A percentile compares a stretch with the other conserved stretches of the same genome.
These are phyloP conservation scores for Pichia sp. DNA, from an alignment of 1,139 yeast genomes.

Conservation along the genomic window DNA sequence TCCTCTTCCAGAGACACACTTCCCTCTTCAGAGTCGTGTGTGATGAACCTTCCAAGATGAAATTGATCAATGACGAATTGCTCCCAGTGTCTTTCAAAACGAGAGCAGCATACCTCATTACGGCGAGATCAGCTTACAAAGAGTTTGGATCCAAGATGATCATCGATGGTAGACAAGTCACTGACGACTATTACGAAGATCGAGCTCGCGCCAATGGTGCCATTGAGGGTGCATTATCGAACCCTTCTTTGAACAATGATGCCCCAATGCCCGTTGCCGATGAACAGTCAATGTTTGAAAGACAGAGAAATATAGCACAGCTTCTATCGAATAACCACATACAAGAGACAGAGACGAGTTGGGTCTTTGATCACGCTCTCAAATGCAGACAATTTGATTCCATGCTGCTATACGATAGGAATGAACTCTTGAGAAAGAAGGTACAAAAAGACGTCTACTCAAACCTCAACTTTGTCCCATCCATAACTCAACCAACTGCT, in stretches of 20 bases:
- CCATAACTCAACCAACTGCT: slow-evolving; percentile 63
- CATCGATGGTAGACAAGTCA: slow-evolving; percentile 70
- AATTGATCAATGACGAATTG: slow-evolving; percentile 71
- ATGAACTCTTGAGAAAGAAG: slow-evolving; percentile 50
- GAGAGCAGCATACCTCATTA: slow-evolving; percentile 79
- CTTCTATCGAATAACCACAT: slow-evolving; percentile 7
- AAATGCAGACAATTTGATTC: slow-evolving; percentile 68
- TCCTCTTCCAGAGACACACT: slow-evolving; percentile 80
- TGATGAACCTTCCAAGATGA: slow-evolving; percentile 72
- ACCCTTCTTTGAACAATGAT: slow-evolving; percentile 2
- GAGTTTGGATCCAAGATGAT: slow-evolving; percentile 90
- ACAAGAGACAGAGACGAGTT: slow-evolving; percentile 28
- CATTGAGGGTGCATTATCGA: slow-evolving; percentile 51
- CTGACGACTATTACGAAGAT: slow-evolving; percentile 86
- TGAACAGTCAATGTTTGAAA: no score
- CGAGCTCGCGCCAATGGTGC: slow-evolving; percentile 65
- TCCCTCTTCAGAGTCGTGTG: slow-evolving; percentile 66
- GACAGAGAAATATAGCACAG: slow-evolving; percentile 6
- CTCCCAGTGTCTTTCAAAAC: slow-evolving; percentile 91
- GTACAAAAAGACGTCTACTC: slow-evolving; percentile 67
- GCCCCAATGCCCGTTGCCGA: no score
- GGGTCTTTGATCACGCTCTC: slow-evolving; percentile 82
- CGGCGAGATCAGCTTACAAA: slow-evolving; percentile 82
- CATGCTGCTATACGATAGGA: slow-evolving; percentile 52
- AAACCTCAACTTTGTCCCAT: slow-evolving; percentile 67